Percentiles rank a stretch among this genome's conserved stretches.
Evolutionary conservation across 179 eudicot genomes (phyloP).

Genomic region (Amaranthus tricolor): DNA sequence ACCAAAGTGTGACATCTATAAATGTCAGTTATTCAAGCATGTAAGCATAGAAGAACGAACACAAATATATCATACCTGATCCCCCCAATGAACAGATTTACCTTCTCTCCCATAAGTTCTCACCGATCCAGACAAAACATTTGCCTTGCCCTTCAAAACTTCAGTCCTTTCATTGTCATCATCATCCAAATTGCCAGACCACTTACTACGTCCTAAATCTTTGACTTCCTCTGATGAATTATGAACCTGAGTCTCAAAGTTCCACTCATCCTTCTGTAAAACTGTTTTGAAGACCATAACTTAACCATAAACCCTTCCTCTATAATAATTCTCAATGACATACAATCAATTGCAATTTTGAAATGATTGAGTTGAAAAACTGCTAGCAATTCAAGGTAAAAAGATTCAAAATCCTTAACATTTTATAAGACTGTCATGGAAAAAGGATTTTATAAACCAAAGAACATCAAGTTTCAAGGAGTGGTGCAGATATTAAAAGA

Average conservation of each 20-base stretch:
- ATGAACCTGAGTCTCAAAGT: slow-evolving; percentile 38
- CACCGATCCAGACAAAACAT: slow-evolving; percentile 52
- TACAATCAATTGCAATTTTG: neutral
- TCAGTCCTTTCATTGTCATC: slow-evolving; percentile 39
- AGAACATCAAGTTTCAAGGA: neutral
- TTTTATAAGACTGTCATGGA: neutral
- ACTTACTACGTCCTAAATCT: slow-evolving; percentile 85
- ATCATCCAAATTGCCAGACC: slow-evolving; percentile 79
- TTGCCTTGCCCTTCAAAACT: slow-evolving; percentile 36
- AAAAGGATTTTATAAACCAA: neutral
- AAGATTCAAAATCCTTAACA: neutral
- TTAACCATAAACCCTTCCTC: slow-evolving; percentile 8
- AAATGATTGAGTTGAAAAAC: neutral
- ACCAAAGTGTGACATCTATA: neutral
- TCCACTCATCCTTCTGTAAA: slow-evolving; percentile 35
- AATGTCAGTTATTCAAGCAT: neutral
- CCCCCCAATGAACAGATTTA: slow-evolving; percentile 95
- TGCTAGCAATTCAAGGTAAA: neutral
- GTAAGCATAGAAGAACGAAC: neutral
- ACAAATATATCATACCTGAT: slow-evolving; percentile 59
- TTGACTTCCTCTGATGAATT: slow-evolving; percentile 59
- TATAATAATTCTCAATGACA: neutral
- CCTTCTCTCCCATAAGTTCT: slow-evolving; percentile 65
- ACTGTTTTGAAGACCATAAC: slow-evolving; percentile 35
- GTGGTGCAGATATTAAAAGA: neutral